phyloP scores from a whole-genome alignment of 2,329 filamentous ascomycete genomes.

The Colletotrichum shisoi region DNA sequence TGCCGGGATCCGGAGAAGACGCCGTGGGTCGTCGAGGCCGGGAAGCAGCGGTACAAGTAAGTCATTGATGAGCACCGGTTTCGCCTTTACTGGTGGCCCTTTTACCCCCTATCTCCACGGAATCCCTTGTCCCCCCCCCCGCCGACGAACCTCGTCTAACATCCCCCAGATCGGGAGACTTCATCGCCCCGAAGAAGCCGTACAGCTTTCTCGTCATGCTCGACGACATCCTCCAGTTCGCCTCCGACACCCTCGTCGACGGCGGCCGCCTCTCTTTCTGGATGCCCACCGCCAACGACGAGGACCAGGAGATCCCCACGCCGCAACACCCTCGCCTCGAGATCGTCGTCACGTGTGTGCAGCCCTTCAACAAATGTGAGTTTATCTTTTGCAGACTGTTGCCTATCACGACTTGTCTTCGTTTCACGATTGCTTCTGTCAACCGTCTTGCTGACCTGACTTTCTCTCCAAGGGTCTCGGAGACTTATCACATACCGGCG shows the following conservation, averaged over 20 bases:
- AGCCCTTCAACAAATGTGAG: constrained; percentile 88
- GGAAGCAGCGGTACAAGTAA: constrained; percentile 73
- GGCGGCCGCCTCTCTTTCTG: constrained; percentile 87
- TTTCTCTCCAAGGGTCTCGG: constrained; percentile 73
- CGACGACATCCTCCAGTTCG: constrained; percentile 86
- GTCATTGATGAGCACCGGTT: constrained; percentile 43
- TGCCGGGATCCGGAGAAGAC: constrained; percentile 70
- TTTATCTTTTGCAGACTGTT: constrained; percentile 9
- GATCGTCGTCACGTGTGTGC: constrained; percentile 78
- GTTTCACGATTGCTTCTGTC: constrained; percentile 2
- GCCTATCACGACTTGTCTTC: not conserved
- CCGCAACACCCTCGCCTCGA: constrained; percentile 80
- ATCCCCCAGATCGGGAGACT: constrained; percentile 64
- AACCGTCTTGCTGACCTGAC: not conserved
- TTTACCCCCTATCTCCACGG: constrained; percentile 39
- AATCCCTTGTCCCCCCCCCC: constrained; percentile 8
- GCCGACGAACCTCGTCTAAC: constrained; percentile 35
- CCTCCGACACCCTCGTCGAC: constrained; percentile 77
- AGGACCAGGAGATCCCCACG: constrained; percentile 77
- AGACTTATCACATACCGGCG: constrained; percentile 86
- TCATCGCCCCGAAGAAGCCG: constrained; percentile 86
- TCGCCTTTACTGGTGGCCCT: constrained; percentile 24
- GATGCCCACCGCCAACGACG: constrained; percentile 91
- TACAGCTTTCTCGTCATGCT: constrained; percentile 93
- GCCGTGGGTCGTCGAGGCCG: constrained; percentile 70